Percentiles rank a stretch among this genome's conserved stretches.
These are phyloP conservation scores for Alternaria sp. DNA, from an alignment of 2,329 filamentous ascomycete species.

Conservation along the genomic window DNA sequence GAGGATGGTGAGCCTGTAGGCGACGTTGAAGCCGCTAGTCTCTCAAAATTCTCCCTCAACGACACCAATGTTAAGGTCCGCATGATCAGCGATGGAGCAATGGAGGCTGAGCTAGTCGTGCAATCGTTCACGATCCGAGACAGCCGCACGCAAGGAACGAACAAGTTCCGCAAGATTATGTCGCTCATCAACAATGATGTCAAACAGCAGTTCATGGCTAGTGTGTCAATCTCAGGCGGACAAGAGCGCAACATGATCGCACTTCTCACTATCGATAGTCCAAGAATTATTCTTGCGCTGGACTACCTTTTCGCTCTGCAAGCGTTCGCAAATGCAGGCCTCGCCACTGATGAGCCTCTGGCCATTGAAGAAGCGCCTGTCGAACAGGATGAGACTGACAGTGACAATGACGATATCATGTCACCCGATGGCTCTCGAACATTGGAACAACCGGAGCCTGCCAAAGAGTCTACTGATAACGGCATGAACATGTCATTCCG, in stretches of 20 bases:
- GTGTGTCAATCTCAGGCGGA: slow-evolving; percentile 88
- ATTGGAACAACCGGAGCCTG: slow-evolving; percentile 24
- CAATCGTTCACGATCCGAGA: slow-evolving; percentile 95
- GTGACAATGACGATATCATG: slow-evolving; percentile 47
- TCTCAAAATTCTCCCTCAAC: slow-evolving; percentile 94
- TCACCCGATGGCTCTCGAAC: slow-evolving; percentile 43
- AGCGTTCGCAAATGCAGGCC: slow-evolving; percentile 77
- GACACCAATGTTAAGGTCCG: slow-evolving; percentile 90
- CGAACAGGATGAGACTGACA: slow-evolving; percentile 59
- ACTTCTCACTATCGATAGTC: slow-evolving; percentile 93
- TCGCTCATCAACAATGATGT: slow-evolving; percentile 93
- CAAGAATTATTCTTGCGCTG: slow-evolving; percentile 90
- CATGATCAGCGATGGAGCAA: slow-evolving; percentile 88
- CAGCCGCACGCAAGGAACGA: slow-evolving; percentile 85
- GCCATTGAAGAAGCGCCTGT: slow-evolving; percentile 65
- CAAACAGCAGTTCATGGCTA: slow-evolving; percentile 96
- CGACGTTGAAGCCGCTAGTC: slow-evolving; percentile 77
- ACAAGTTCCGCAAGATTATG: slow-evolving; percentile 99
- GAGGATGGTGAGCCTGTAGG: slow-evolving; percentile 79
- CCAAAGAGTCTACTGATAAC: slow-evolving; percentile 43
- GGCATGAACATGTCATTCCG: slow-evolving; percentile 84
- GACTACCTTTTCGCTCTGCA: slow-evolving; percentile 95
- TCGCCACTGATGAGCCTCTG: slow-evolving; percentile 64
- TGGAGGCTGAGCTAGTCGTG: slow-evolving; percentile 93
- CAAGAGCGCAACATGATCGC: slow-evolving; percentile 83